Evolutionary conservation across 495 filamentous ascomycete species (phyloP).

Genomic region (Xylaria venustula): DNA sequence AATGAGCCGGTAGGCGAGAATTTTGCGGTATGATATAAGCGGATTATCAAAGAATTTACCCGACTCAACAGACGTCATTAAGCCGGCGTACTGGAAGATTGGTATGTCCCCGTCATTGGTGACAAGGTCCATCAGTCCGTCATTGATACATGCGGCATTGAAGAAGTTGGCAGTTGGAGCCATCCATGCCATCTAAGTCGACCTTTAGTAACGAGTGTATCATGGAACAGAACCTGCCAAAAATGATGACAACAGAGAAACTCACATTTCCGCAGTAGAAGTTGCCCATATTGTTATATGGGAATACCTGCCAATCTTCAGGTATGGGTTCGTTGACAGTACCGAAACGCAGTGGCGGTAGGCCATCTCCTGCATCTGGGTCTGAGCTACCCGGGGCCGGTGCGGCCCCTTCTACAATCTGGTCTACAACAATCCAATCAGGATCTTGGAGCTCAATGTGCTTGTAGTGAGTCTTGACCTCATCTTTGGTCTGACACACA

Average conservation of each 20-base stretch:
- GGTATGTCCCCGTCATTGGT: constrained; percentile 74
- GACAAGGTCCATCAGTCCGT: constrained; percentile 83
- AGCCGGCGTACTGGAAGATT: constrained; percentile 58
- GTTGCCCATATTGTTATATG: constrained; percentile 76
- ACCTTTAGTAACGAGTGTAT: constrained; percentile 1
- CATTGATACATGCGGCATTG: constrained; percentile 75
- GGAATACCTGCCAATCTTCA: constrained; percentile 66
- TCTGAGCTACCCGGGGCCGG: background rate
- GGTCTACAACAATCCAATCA: too few relatives aligned
- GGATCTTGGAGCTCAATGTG: too few relatives aligned
- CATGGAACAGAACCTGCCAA: background rate
- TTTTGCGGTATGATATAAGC: constrained; percentile 76
- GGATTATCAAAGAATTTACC: constrained; percentile 75
- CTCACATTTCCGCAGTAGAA: constrained; percentile 87
- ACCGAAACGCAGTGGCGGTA: constrained; percentile 77
- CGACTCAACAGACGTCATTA: constrained; percentile 67
- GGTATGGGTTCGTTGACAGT: constrained; percentile 75
- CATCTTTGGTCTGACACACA: constrained; percentile 71
- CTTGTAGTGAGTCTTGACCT: constrained; percentile 71
- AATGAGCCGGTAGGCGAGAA: constrained; percentile 76
- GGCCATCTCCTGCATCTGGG: constrained; percentile 38
- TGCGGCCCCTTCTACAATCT: background rate
- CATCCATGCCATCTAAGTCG: constrained; percentile 78
- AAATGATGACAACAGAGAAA: constrained; percentile 1
- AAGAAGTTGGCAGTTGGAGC: constrained; percentile 86